Conservation (phyloP, 176 grass and related monocot genomes). For the Carex littledalei region DNA sequence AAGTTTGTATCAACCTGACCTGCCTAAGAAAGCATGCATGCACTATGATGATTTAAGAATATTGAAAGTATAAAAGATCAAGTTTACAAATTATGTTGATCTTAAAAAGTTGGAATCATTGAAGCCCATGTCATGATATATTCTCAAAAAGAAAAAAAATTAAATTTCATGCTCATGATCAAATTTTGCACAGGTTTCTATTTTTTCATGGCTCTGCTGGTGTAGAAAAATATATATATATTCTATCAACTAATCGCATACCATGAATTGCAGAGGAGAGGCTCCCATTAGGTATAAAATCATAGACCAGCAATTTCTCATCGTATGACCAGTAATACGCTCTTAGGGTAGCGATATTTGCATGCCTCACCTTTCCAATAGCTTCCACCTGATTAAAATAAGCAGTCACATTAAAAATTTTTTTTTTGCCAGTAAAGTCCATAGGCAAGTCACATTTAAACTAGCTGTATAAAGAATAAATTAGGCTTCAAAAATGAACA, state of each 20-base stretch:
- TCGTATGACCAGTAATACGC: slow-evolving; percentile 97
- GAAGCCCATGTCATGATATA: background rate
- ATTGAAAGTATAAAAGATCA: background rate
- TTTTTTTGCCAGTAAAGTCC: too few species aligned
- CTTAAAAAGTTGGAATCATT: background rate
- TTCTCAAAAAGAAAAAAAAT: background rate
- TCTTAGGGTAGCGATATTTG: slow-evolving; percentile 79
- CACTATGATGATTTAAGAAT: background rate
- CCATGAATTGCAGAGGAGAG: slow-evolving; percentile 84
- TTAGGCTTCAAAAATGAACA: background rate
- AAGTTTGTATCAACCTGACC: background rate
- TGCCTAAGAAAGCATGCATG: background rate
- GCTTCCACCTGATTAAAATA: slow-evolving; percentile 47
- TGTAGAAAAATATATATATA: background rate
- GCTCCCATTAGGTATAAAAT: slow-evolving; percentile 87
- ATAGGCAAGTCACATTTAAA: background rate
- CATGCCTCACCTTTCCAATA: slow-evolving; percentile 80
- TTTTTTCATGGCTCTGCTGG: background rate
- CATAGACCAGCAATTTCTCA: slow-evolving; percentile 92
- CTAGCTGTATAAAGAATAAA: background rate
- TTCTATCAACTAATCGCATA: slow-evolving; percentile 20
- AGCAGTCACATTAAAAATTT: background rate
- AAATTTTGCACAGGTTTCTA: background rate
- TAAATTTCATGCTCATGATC: background rate
- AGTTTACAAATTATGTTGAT: background rate